Evolutionary conservation across 495 filamentous ascomycete species (phyloP).

Genomic region (Penicillium argentinense): DNA sequence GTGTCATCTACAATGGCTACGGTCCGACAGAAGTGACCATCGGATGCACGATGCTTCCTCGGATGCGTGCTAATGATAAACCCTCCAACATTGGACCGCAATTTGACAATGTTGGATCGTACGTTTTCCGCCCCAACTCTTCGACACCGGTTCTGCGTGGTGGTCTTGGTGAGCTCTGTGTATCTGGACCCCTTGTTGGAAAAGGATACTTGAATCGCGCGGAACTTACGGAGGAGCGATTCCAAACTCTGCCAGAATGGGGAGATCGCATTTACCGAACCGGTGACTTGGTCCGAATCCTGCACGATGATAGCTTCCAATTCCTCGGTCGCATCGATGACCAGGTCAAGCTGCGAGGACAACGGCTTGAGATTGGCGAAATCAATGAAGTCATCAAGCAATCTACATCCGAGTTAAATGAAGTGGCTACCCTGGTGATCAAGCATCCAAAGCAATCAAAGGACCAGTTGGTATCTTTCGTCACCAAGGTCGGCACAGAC

Average conservation of each 20-base stretch:
- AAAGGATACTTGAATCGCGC: constrained; percentile 82
- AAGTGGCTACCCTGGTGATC: constrained; percentile 41
- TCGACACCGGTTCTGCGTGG: constrained; percentile 72
- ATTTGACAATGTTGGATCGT: constrained; percentile 79
- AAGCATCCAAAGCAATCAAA: constrained; percentile 44
- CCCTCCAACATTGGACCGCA: constrained; percentile 83
- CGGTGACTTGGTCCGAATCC: constrained; percentile 48
- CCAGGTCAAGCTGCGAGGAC: constrained; percentile 77
- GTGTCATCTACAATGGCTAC: constrained; percentile 52
- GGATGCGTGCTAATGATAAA: constrained; percentile 68
- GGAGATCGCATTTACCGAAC: constrained; percentile 48
- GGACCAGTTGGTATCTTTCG: constrained; percentile 45
- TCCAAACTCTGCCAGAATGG: constrained; percentile 32
- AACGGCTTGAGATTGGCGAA: constrained; percentile 75
- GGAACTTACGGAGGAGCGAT: constrained; percentile 47
- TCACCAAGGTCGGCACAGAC: constrained; percentile 14
- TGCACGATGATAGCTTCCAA: constrained; percentile 50
- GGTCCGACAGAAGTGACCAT: constrained; percentile 92
- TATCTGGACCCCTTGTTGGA: constrained; percentile 81
- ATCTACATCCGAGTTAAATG: constrained; percentile 30
- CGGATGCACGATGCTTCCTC: constrained; percentile 70
- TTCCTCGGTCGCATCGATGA: constrained; percentile 75
- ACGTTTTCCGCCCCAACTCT: constrained; percentile 69
- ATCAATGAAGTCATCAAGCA: constrained; percentile 57
- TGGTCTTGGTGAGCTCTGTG: constrained; percentile 80